phyloP scores from a whole-genome alignment of 2,329 filamentous ascomycete species.

The Phoma sp. region DNA sequence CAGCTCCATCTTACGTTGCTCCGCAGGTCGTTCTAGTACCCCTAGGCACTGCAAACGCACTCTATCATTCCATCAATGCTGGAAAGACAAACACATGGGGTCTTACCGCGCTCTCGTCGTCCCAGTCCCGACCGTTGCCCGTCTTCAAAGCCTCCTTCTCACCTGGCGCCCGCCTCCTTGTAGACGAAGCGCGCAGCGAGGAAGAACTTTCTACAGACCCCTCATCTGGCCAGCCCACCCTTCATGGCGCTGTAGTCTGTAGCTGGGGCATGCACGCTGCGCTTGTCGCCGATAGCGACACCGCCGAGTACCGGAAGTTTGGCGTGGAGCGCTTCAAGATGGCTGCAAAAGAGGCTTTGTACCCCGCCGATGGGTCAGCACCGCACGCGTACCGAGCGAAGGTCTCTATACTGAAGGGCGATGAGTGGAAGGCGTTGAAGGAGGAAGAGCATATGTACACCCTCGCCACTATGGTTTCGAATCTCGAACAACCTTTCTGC shows the following conservation, averaged over 20 bases:
- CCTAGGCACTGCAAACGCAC: conserved; percentile 59
- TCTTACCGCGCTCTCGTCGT: conserved; percentile 48
- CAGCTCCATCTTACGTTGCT: conserved; percentile 48
- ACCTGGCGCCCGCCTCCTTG: conserved; percentile 51
- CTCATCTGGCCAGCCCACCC: conserved; percentile 32
- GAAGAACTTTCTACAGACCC: conserved; percentile 36
- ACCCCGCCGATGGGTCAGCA: conserved; percentile 58
- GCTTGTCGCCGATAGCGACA: conserved; percentile 91
- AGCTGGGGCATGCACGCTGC: conserved; percentile 91
- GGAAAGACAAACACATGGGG: conserved; percentile 52
- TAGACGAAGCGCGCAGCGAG: conserved; percentile 55
- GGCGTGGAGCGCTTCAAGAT: conserved; percentile 83
- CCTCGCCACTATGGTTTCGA: conserved; percentile 77
- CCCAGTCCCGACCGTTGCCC: conserved; percentile 49
- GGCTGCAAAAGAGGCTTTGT: conserved; percentile 80
- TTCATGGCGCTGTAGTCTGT: conserved; percentile 81
- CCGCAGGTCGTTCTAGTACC: conserved; percentile 65
- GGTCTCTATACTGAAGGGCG: conserved; percentile 53
- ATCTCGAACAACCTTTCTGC: conserved; percentile 80
- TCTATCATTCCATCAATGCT: conserved; percentile 55
- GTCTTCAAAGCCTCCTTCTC: conserved; percentile 56
- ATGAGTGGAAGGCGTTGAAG: conserved; percentile 45
- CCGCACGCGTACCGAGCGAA: conserved; percentile 66
- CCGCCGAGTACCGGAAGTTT: conserved; percentile 76
- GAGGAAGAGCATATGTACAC: conserved; percentile 74